Evolutionary conservation across 1,284 basidiomycete genomes (phyloP), one percentile per base, ranked within the genome.

Genomic region (Trichosporon sp.): DNA sequence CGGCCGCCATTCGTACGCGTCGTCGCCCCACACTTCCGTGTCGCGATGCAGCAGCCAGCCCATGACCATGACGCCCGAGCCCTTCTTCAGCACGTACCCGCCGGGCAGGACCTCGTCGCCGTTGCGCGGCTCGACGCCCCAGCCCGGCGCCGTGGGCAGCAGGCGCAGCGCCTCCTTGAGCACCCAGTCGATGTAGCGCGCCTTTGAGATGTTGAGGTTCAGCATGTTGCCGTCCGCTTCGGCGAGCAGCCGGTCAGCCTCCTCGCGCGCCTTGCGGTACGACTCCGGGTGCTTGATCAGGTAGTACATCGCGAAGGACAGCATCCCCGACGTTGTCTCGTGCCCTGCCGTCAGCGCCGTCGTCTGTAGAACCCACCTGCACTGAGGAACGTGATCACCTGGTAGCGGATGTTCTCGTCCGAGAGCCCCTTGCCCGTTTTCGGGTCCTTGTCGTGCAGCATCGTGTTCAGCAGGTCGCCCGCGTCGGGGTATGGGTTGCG

Each of bases 301-400:
- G 73, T 84, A 83, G 75, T 85, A 86, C 29, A 35, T 64, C 35
- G 63, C 15, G 27, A 64, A 64, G 0, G 73, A 74, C 11, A 77
- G 69, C 68, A 77, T 68, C 4, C 75, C 75, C 3, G 85, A 85
- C 0, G 86, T 86, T 0, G 86, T 86, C 73, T 86, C 86, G 69
- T 86, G 86, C 2, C 86, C 86, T 18, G 86, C 86, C 42, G 87
- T 84, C 53, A 56, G 53, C 53, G 1, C 2, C 25, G n/a, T 8
- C 25, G 2, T 13, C 15, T 2, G 9, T 18, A 2, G 3, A 25
- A 56, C 53, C 29, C 27, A 56, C 86, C 86, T 13, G 86, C 86
- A 47, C 87, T 84, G 21, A 87, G 76, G 81, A 87, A 87, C 1
- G 86, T 87, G n/a, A 86, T 74, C 8, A 86, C 80, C 75, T 87